Conservation (phyloP, 164 flowering plant species). For the Vitis riparia region DNA sequence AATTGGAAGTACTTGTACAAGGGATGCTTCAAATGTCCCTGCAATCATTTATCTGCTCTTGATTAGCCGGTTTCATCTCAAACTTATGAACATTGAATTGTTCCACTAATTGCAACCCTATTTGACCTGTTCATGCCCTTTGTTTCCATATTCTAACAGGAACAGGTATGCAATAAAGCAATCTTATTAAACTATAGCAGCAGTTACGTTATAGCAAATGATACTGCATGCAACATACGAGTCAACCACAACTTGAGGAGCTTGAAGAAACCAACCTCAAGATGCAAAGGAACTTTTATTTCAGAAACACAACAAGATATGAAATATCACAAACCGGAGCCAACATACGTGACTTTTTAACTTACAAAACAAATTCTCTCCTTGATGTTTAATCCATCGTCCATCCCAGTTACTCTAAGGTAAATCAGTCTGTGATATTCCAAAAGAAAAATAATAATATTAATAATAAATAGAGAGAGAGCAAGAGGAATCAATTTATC, state of each 20-base stretch:
- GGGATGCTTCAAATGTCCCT: too few relatives aligned
- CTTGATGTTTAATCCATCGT: conserved; percentile 80
- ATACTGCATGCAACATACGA: too few relatives aligned
- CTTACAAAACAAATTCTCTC: conserved; percentile 85
- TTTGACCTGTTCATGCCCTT: too few relatives aligned
- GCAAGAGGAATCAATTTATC: not conserved
- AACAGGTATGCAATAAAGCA: too few relatives aligned
- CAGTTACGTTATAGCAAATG: too few relatives aligned
- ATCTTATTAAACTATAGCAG: too few relatives aligned
- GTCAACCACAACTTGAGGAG: not conserved
- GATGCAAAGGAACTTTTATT: not conserved
- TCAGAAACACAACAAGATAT: not conserved
- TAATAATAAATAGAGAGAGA: not conserved
- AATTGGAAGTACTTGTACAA: too few relatives aligned
- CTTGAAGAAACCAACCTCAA: not conserved
- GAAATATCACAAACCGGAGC: not conserved
- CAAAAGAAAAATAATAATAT: not conserved
- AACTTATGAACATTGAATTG: too few relatives aligned
- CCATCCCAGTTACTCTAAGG: conserved; percentile 94
- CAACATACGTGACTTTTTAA: conserved; percentile 1
- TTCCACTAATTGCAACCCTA: too few relatives aligned
- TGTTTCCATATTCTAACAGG: too few relatives aligned
- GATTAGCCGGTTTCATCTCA: too few relatives aligned
- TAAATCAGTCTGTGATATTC: conserved; percentile 66
- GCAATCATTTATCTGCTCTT: too few relatives aligned